A percentile compares a stretch with the other conserved stretches of the same genome.
Conservation (phyloP, 176 grass and related monocot species). For the Aegilops tauschii region DNA sequence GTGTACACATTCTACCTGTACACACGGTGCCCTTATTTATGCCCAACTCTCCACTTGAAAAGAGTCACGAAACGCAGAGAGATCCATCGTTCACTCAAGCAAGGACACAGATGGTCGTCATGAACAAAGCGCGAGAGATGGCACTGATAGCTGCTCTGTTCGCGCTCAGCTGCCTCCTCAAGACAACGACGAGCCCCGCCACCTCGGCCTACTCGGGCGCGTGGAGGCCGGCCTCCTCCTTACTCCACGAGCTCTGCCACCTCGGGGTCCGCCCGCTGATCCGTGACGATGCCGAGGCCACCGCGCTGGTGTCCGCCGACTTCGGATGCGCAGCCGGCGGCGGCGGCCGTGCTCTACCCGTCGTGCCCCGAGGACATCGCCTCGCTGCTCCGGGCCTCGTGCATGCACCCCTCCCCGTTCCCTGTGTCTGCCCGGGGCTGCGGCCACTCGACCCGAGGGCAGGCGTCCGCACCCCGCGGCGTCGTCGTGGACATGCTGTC, state of each 20-base stretch:
- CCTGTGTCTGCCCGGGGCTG: constrained; percentile 47
- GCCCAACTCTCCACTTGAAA: background rate
- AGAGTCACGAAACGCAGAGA: background rate
- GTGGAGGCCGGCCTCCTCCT: background rate
- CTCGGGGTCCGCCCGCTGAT: background rate
- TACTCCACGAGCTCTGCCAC: constrained; percentile 13
- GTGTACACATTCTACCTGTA: too few species aligned
- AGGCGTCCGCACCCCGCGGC: constrained; percentile 47
- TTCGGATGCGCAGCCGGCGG: constrained; percentile 25
- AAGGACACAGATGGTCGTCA: background rate
- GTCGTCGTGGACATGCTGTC: constrained; percentile 64
- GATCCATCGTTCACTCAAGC: background rate
- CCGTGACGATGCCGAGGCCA: constrained; percentile 20
- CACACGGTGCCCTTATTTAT: too few species aligned
- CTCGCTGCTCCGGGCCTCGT: constrained; percentile 43
- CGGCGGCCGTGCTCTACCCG: constrained; percentile 62
- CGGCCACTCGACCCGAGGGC: constrained; percentile 60
- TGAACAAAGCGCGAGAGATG: background rate
- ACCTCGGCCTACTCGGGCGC: background rate
- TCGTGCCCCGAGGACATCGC: constrained; percentile 53
- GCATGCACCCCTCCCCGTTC: constrained; percentile 27
- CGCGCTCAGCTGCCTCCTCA: background rate
- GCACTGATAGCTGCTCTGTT: background rate
- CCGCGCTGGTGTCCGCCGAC: constrained; percentile 35
- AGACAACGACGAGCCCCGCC: background rate